Evolutionary conservation across 2,329 filamentous ascomycete genomes (phyloP), one percentile per base, ranked within the genome.

Genomic region (Clonostachys rhizophaga): DNA sequence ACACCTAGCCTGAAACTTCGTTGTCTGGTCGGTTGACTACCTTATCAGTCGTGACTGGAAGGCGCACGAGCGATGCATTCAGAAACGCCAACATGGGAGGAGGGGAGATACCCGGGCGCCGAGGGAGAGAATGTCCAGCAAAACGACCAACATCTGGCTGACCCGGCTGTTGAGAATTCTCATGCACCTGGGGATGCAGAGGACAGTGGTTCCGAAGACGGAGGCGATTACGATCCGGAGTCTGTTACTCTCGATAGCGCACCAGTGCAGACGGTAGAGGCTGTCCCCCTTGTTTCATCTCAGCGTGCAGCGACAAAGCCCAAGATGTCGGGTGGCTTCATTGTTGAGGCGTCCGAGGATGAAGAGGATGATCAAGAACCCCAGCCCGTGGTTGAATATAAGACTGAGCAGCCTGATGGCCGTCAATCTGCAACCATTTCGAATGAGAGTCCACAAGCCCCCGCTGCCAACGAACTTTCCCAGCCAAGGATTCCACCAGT

Each of bases 301-400:
- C 64, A 63, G 50, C 58, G 54, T 46, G 54, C 56, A 49, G 35
- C 60, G 5, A 55, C 65, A 49, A 86, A 85, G 64, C 81, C 76
- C 34, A 81, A 80, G 63, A 79, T 74, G 50, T 74, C 76, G 20
- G 79, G 78, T 40, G 79, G 79, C 41, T 83, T 83, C 64, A 65
- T 83, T 59, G 71, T 82, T 56, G 78, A 75, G 60, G 79, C 76
- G 46, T 82, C 78, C 33, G 79, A 83, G 53, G 77, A 79, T 55
- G 78, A 79, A 5, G 60, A 67, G 30, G 55, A 56, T 2, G 53
- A 55, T 46, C 58, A 61, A 16, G 59, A 62, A 50, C 55, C 61
- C 49, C 55, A 49, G 46, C 51, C 52, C 50, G 51, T 57, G 42
- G 49, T 34, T 44, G 44, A 35, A 44, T 49, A 42, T 50, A 52